Conservation (phyloP, 139 green algal genomes). For the Pleodorina starrii region DNA sequence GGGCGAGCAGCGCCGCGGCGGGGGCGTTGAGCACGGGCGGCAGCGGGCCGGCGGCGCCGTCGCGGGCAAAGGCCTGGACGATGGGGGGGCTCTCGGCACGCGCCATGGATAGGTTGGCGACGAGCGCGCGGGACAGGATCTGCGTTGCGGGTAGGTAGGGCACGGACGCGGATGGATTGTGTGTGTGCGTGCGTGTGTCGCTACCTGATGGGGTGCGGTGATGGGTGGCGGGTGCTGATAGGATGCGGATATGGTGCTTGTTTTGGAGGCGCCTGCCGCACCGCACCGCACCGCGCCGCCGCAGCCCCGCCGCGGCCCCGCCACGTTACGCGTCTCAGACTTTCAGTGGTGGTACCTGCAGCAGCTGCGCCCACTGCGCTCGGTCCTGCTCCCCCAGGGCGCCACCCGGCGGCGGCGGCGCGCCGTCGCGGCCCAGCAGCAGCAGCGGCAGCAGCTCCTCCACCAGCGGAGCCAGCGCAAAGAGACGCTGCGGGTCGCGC, state of each 20-base stretch:
- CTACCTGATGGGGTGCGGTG: no score
- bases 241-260: no score
- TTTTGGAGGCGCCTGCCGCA: no score
- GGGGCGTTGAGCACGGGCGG: constrained; percentile 54
- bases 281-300: no score
- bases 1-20: constrained; percentile 22
- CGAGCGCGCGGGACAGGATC: constrained; percentile 31
- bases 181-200: neutral
- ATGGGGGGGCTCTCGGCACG: constrained; percentile 48
- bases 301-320: no score
- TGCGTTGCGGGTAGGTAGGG: neutral
- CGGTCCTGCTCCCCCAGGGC: neutral
- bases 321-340: no score
- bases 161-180: neutral
- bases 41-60: neutral
- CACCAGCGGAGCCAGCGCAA: constrained; percentile 57
- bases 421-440: constrained; percentile 14
- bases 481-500: constrained; percentile 50
- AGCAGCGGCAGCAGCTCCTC: constrained; percentile 65
- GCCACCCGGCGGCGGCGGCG: neutral
- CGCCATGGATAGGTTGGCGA: constrained; percentile 50
- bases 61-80: constrained; percentile 24
- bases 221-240: no score
- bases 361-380: constrained; percentile 47
- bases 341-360: no score